phyloP scores from a whole-genome alignment of 495 filamentous ascomycete species.

The Aspergillus asperescens region DNA sequence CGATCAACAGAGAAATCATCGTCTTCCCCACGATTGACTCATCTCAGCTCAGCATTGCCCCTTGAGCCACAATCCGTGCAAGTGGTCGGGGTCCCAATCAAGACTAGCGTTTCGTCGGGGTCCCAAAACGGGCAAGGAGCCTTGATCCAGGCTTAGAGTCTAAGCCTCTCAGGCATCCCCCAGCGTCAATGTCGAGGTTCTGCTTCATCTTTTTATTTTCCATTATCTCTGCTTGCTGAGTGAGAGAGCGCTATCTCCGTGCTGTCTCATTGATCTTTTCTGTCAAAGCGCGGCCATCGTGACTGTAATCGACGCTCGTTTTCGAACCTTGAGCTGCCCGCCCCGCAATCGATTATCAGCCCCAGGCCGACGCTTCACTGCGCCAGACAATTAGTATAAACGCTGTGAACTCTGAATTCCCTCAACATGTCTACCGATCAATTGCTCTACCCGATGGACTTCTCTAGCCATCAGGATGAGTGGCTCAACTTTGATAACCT shows the following conservation, averaged over 20 bases:
- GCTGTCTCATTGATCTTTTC: neutral
- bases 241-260: neutral
- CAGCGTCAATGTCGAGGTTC: neutral
- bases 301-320: conserved; percentile 3
- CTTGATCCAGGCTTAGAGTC: neutral
- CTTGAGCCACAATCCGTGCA: conserved; percentile 1
- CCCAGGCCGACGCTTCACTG: neutral
- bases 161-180: conserved; percentile 1
- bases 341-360: conserved; percentile 8
- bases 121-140: conserved; percentile 14
- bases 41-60: neutral
- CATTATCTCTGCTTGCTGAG: neutral
- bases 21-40: neutral
- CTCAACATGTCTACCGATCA: conserved; percentile 20
- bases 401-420: neutral
- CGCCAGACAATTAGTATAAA: neutral
- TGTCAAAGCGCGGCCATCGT: conserved; percentile 3
- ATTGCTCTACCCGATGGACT: conserved; percentile 21
- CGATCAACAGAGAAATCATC: neutral
- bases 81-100: conserved; percentile 30
- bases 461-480: conserved; percentile 26
- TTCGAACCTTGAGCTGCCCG: neutral
- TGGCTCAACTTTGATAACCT: conserved; percentile 39
- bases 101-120: conserved; percentile 28
- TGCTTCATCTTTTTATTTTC: conserved; percentile 1